Conservation (phyloP, 495 filamentous ascomycete species). For the Neurospora sp. region DNA sequence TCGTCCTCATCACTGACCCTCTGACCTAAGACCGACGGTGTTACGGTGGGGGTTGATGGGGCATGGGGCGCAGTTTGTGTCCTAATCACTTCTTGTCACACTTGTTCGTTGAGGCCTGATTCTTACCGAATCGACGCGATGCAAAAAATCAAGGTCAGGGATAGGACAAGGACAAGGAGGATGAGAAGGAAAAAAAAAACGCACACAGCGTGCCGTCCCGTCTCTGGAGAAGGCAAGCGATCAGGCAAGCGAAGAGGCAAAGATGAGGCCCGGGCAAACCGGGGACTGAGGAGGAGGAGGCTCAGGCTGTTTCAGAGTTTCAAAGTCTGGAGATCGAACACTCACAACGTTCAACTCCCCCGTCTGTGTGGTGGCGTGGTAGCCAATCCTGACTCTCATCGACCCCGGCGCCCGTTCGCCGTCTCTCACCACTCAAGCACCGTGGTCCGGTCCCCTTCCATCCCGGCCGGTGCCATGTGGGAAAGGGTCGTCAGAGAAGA, state of each 20-base stretch:
- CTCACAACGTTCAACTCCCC: neutral
- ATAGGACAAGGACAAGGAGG: neutral
- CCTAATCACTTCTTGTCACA: neutral
- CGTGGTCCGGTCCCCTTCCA: neutral
- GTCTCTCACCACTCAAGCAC: neutral
- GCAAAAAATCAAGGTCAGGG: neutral
- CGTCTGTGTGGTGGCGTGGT: neutral
- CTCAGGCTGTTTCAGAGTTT: neutral
- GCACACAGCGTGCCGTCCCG: neutral
- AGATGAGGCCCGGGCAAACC: neutral
- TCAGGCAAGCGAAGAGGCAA: neutral
- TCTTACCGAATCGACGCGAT: neutral
- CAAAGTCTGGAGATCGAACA: neutral
- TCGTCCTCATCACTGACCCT: neutral
- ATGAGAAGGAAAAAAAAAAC: neutral
- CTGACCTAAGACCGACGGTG: neutral
- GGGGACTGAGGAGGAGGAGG: neutral
- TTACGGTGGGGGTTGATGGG: neutral
- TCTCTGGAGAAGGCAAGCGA: neutral
- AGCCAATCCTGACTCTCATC: neutral
- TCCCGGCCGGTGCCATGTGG: neutral
- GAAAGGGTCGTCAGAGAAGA: neutral
- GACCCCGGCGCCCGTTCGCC: neutral
- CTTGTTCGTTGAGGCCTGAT: neutral
- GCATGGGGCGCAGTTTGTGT: neutral